phyloP scores from a whole-genome alignment of 2,329 filamentous ascomycete genomes.

The Beauveria rudraprayagi region DNA sequence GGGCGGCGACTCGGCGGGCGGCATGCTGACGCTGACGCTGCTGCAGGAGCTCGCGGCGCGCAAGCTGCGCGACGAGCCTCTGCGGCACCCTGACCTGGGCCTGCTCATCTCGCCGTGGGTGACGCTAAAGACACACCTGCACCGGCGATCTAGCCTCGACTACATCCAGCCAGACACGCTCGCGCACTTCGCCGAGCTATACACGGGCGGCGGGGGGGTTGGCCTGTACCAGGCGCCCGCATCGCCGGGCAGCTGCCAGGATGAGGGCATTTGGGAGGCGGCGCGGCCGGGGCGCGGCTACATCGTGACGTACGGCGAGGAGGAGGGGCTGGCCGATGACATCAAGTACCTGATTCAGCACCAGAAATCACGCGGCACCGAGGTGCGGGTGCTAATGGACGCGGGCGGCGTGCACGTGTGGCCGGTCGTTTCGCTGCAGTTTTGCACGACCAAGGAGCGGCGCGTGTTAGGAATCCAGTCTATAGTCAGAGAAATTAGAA shows the following conservation, averaged over 20 bases:
- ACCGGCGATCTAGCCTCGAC: slow-evolving; percentile 64
- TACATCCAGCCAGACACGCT: slow-evolving; percentile 63
- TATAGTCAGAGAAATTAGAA: slow-evolving; percentile 31
- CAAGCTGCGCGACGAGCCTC: slow-evolving; percentile 3
- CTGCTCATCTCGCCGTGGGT: slow-evolving; percentile 76
- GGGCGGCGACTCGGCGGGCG: slow-evolving; percentile 73
- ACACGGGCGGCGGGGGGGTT: slow-evolving; percentile 42
- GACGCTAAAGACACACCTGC: slow-evolving; percentile 59
- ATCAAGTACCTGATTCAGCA: slow-evolving; percentile 52
- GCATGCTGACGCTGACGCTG: slow-evolving; percentile 63
- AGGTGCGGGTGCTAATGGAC: slow-evolving; percentile 52
- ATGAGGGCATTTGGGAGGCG: slow-evolving; percentile 56
- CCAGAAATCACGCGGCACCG: slow-evolving; percentile 44
- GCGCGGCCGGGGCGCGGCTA: slow-evolving; percentile 61
- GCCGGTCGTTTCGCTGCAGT: slow-evolving; percentile 63
- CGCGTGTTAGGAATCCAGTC: slow-evolving; percentile 44
- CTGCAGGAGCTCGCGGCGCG: slow-evolving; percentile 54
- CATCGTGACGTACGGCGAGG: slow-evolving; percentile 62
- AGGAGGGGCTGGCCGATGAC: slow-evolving; percentile 70
- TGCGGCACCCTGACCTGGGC: slow-evolving; percentile 42
- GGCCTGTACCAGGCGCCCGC: slow-evolving; percentile 28
- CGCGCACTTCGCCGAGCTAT: slow-evolving; percentile 62
- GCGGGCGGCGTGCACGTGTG: slow-evolving; percentile 69
- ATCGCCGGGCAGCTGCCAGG: slow-evolving; percentile 64
- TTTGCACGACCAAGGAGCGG: slow-evolving; percentile 39